Evolutionary conservation across 139 green algal species (phyloP).

Genomic region (Chlorella sorokiniana): DNA sequence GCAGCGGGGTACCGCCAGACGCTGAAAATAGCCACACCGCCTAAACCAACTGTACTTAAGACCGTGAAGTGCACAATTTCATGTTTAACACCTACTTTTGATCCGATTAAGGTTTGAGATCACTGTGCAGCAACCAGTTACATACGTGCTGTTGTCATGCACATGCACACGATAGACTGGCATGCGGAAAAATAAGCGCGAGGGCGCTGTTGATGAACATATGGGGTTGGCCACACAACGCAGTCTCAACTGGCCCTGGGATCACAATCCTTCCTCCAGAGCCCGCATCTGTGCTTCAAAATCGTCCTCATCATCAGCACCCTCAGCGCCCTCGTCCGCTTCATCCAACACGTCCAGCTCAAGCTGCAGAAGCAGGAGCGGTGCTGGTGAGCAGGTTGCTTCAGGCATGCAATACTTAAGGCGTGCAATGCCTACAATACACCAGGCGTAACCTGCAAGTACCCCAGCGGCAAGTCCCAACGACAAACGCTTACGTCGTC

Average conservation of each 20-base stretch:
- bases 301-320: constrained; percentile 29
- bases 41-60: too few species aligned
- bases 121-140: too few species aligned
- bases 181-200: too few species aligned
- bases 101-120: too few species aligned
- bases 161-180: too few species aligned
- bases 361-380: not conserved
- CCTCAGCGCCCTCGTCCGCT: not conserved
- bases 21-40: not conserved
- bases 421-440: not conserved
- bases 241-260: not conserved
- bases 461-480: not conserved
- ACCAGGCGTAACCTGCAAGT: not conserved
- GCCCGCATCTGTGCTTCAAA: constrained; percentile 51
- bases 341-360: constrained; percentile 26
- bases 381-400: not conserved
- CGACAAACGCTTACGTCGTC: not conserved
- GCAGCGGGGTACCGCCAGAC: not conserved
- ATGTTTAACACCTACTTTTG: too few species aligned
- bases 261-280: constrained; percentile 36
- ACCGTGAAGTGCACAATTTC: too few species aligned
- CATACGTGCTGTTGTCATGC: too few species aligned
- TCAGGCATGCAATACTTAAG: too few species aligned
- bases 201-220: too few species aligned
- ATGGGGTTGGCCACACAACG: not conserved